Base-by-base conservation (phyloP, 768 basidiomycete species). In the Lactifluus volemus region DNA sequence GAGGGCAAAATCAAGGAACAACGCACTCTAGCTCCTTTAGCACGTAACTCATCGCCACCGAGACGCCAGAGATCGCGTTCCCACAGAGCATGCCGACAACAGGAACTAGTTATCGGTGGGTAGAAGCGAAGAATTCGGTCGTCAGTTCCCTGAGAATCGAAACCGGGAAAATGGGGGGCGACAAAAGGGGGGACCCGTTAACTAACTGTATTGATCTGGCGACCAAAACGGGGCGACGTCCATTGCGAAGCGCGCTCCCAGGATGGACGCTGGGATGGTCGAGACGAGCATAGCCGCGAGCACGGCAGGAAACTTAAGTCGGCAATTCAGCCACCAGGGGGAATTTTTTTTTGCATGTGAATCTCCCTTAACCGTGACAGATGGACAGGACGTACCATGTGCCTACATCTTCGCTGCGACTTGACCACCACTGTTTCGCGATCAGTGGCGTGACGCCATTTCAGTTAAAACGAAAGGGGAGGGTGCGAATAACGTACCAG, bases 61-160 rank as follows among this genome's bases (percentile, higher is more conserved):
- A 84, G 7, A 93, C 81, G 0, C 84, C 83, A 0, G 86, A 85
- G 54, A 94, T 86, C 1, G 89, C 84, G 57, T 81, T 83, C 2
- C 91, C 91, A 44, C 89, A 86, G 2, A 93, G 76, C 92, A 93
- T 94, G 7, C 92, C 90, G 8, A 91, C 79, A 55, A 92, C 82
- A 5, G 88, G 90, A 55, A 92, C 89, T 91, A 8, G 2, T 9
- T 7, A 29, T 29, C 29, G 32, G 21, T 38, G 2, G 0, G 8
- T 9, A 25, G 32, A 21, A 29, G 30, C 6, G 19, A 32, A 9
- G 30, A 4, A 49, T 30, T n/a, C 10, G 10, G n/a, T 47, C 14
- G 39, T 44, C 39, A 42, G 39, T 29, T 45, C 12, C 15, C 30
- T 29, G 9, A 15, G 15, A 11, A 44, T 36, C 14, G 15, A 55